Conservation (phyloP, 2,329 filamentous ascomycete genomes). For the Raffaelea deltoideospora region DNA sequence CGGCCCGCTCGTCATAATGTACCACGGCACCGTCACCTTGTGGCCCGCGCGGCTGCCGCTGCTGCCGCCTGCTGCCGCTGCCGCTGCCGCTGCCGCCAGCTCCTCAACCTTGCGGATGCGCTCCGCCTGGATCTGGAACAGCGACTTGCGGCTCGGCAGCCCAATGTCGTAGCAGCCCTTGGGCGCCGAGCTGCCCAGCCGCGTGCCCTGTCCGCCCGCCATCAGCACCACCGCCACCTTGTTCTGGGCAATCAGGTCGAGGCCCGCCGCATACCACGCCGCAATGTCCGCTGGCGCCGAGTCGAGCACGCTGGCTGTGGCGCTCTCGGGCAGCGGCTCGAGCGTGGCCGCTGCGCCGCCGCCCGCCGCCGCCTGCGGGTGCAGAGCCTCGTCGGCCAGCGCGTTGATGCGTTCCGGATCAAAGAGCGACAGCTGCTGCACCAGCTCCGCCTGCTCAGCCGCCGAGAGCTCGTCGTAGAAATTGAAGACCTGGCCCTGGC, state of each 20-base stretch:
- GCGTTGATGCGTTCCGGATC: conserved; percentile 78
- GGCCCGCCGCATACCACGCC: conserved; percentile 68
- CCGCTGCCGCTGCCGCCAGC: conserved; percentile 54
- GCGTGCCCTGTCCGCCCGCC: conserved; percentile 92
- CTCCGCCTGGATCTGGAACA: conserved; percentile 97
- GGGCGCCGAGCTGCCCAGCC: conserved; percentile 83
- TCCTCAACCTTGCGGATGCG: conserved; percentile 75
- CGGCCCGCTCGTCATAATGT: conserved; percentile 97
- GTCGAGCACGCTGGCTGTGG: conserved; percentile 82
- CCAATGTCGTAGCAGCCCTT: conserved; percentile 98
- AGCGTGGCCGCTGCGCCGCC: conserved; percentile 39
- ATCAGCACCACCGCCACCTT: conserved; percentile 81
- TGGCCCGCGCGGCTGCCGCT: too few relatives aligned
- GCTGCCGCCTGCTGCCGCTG: conserved; percentile 22
- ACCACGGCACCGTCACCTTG: conserved; percentile 76
- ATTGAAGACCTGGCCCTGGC: conserved; percentile 69
- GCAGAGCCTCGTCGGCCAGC: conserved; percentile 67
- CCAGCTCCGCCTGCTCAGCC: conserved; percentile 63
- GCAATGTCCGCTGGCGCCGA: conserved; percentile 64
- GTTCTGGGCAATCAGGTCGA: conserved; percentile 66
- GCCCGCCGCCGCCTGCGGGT: conserved; percentile 53
- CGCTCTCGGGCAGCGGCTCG: conserved; percentile 76
- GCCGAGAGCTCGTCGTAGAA: conserved; percentile 71
- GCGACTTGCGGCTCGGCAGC: conserved; percentile 77
- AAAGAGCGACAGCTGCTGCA: conserved; percentile 66